Base-by-base conservation (phyloP, 2,329 filamentous ascomycete species). In the Aureobasidium subglaciale region DNA sequence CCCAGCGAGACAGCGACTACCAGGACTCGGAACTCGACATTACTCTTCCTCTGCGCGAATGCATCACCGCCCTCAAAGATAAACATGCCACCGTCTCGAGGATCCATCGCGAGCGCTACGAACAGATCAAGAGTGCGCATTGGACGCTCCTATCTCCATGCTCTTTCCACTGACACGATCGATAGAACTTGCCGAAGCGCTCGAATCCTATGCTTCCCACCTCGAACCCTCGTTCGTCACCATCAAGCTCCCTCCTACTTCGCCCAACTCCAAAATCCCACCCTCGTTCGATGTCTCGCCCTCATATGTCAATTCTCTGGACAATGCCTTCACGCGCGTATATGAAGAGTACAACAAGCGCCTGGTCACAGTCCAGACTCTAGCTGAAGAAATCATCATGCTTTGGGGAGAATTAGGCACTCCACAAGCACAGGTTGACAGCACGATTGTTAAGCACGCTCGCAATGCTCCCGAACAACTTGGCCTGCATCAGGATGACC, bases 361-460 rank as follows among this genome's bases (percentile, higher is more conserved):
- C 45, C 78, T 96, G 41, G 80, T 81, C 27, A 83, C 82, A 0
- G 90, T 97, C 13, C 84, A 89, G 70, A 73, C 83, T 18, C 72
- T 89, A 3, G 85, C 84, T 37, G 88, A 96, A 64, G 84, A 93
- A 59, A 92, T 96, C 58, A 93, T 99, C 64, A 87, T 90, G 63
- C 80, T 99, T 0, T 99, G 93, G 91, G 92, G 89, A 0, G 93
- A 99, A 70, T 82, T 99, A 9, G 93, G 93, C 40, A 95, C 88
- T 1, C 91, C 93, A 0, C 91, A 96, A 68, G 89, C 88, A 25
- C 92, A 97, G 69, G 95, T 92, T 15, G 93, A 99, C 66, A 81
- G 79, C 56, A 78, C 82, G 18, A 95, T 99, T 60, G 86, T 99
- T 58, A 87, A 96, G 70, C 84, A 87, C 70, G 92, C 95, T 68